Evolutionary conservation across 306 rosid genomes (phyloP).

Genomic region (Pyrus betulifolia): DNA sequence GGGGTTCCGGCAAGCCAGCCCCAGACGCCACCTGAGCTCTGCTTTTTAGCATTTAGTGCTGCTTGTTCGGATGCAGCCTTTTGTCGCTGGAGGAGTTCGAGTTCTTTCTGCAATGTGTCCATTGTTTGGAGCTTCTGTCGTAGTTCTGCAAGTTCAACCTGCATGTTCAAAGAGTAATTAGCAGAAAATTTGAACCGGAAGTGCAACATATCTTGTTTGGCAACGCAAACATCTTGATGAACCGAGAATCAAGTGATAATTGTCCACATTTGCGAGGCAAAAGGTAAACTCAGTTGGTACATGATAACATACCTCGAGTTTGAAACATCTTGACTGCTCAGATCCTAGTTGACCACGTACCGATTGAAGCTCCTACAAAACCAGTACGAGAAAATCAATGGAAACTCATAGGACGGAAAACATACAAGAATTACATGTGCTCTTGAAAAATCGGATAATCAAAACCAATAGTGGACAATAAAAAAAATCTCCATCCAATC

Average conservation of each 20-base stretch:
- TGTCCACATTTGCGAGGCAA: not conserved
- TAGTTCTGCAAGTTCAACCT: conserved; percentile 89
- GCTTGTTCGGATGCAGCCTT: conserved; percentile 88
- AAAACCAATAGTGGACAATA: not conserved
- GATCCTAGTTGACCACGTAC: conserved; percentile 85
- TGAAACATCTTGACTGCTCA: conserved; percentile 95
- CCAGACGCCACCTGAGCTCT: conserved; percentile 83
- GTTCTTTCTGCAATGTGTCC: conserved; percentile 85
- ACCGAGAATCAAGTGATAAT: not conserved
- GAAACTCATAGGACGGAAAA: not conserved
- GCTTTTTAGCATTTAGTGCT: conserved; percentile 55
- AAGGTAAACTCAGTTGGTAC: not conserved
- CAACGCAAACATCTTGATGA: not conserved
- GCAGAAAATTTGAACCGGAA: not conserved
- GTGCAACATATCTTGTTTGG: not conserved
- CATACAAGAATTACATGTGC: not conserved
- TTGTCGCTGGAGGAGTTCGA: conserved; percentile 85
- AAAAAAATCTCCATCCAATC: not conserved
- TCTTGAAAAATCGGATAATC: not conserved
- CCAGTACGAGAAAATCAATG: conserved; percentile 3
- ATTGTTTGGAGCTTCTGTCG: conserved; percentile 86
- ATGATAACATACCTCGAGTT: conserved; percentile 63
- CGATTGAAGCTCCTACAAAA: conserved; percentile 87
- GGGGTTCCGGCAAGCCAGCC: conserved; percentile 92
- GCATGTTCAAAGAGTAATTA: conserved; percentile 20